Percentiles rank a stretch among this genome's conserved stretches.
phyloP scores from a whole-genome alignment of 768 basidiomycete genomes.

The Lactifluus volemus region DNA sequence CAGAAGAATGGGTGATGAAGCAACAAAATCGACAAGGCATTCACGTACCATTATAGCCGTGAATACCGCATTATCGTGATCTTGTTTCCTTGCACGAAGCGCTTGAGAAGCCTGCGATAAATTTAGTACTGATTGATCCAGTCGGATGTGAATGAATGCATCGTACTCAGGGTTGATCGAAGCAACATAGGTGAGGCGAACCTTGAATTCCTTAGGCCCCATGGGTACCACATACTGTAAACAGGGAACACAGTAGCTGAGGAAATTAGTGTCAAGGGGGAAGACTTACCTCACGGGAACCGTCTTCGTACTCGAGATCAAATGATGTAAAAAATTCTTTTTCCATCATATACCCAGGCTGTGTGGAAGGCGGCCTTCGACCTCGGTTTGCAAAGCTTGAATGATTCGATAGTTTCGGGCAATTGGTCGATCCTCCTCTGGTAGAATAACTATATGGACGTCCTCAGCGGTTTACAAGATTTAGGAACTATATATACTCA shows the following conservation, averaged over 20 bases:
- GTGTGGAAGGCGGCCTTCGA: conserved; percentile 59
- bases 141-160: conserved; percentile 26
- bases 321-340: conserved; percentile 69
- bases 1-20: not conserved
- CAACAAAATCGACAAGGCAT: too few species aligned
- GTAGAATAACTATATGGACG: conserved; percentile 45
- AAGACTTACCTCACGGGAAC: conserved; percentile 38
- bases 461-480: not conserved
- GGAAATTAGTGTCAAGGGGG: not conserved
- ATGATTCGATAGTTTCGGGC: conserved; percentile 64
- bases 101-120: conserved; percentile 43
- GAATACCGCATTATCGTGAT: conserved; percentile 57
- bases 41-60: conserved; percentile 53
- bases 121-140: not conserved
- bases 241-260: not conserved
- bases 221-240: conserved; percentile 53
- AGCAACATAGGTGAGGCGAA: conserved; percentile 55
- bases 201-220: conserved; percentile 56
- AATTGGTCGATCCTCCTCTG: conserved; percentile 55
- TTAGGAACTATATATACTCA: conserved; percentile 24
- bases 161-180: conserved; percentile 76
- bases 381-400: conserved; percentile 45
- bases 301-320: conserved; percentile 47
- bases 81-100: conserved; percentile 60
- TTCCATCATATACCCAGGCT: conserved; percentile 69